A percentile compares a stretch with the other conserved stretches of the same genome.
These are phyloP conservation scores for Hymenoscyphus fructigenus DNA, from an alignment of 2,329 filamentous ascomycete genomes.

Conservation along the genomic window DNA sequence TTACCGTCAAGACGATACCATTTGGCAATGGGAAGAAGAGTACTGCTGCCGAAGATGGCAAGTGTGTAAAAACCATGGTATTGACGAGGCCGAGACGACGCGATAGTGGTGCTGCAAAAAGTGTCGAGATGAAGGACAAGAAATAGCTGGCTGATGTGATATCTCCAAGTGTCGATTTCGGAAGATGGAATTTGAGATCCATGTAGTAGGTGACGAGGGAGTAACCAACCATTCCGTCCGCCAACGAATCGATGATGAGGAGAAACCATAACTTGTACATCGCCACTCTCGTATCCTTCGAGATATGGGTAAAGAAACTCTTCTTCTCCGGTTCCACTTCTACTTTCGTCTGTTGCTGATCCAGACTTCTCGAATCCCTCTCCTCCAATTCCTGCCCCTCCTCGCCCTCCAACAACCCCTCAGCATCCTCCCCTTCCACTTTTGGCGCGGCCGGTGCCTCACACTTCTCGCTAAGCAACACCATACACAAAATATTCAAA, in stretches of 20 bases:
- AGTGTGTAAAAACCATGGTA: conserved; percentile 73
- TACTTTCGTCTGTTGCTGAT: not conserved
- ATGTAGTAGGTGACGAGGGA: conserved; percentile 59
- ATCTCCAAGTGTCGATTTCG: conserved; percentile 59
- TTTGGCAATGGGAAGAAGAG: conserved; percentile 48
- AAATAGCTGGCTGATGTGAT: conserved; percentile 55
- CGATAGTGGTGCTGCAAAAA: conserved; percentile 51
- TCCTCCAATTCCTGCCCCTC: conserved; percentile 13
- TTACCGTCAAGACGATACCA: conserved; percentile 57
- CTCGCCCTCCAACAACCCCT: conserved; percentile 21
- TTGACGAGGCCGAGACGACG: conserved; percentile 56
- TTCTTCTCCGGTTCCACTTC: conserved; percentile 13
- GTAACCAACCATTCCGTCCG: conserved; percentile 64
- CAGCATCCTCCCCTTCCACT: conserved; percentile 16
- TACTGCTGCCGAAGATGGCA: conserved; percentile 59
- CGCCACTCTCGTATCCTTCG: conserved; percentile 52
- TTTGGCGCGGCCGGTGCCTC: conserved; percentile 17
- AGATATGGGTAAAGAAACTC: conserved; percentile 54
- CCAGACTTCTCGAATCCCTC: not conserved
- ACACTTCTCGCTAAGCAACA: conserved; percentile 46
- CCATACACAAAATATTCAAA: conserved; percentile 54
- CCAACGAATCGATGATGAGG: conserved; percentile 61
- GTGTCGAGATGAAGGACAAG: conserved; percentile 52
- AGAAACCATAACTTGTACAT: conserved; percentile 67
- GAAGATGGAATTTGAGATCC: conserved; percentile 53